Evolutionary conservation across 305 asterid genomes (phyloP), one percentile per base, ranked within the genome.

Genomic region (Petunia hybrid): DNA sequence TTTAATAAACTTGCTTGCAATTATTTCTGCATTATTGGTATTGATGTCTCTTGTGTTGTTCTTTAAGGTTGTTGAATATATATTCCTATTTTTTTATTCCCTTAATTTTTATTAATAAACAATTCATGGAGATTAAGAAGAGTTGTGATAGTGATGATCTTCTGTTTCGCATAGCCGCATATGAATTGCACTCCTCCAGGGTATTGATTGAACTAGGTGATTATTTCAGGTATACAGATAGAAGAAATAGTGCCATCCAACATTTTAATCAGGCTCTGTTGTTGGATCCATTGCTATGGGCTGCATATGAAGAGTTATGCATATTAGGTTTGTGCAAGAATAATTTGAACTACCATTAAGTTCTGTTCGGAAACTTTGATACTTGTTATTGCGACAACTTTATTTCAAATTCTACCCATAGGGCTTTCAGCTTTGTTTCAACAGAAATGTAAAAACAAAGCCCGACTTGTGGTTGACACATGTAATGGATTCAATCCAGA

Each of bases 301-400:
- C 92, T 89, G 99, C 99, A 80, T 94, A 94, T 85, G 99, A 96
- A 86, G 99, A 96, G 86, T 91, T 96, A 62, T 96, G 98, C 86
- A 81, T 90, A 82, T 93, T 96, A 93, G 99, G 99, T 94, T 82
- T 74, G 87, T 65, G 62, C 70, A 31, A 69, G 41, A 69, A 22
- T 69, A 22, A 9, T 9, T 69, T 69, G 39, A 45, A 53, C 41
- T 43, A 68, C 42, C 56, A 68, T 68, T 16, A 68, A 68, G 76
- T 9, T 68, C 53, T 41, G n/a, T 41, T 9, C 41, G 38, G 56
- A 67, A 42, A 14, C 43, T 40, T 22, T 68, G 14, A 68, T 42
- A n/a, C 16, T 68, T 68, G 56, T 43, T 68, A 67, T 16, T 9
- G 39, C 12, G 13, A 68, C 76, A 68, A 43, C 76, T 41, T n/a